Conservation (phyloP, 164 flowering plant species). For the Sextonia rubra region DNA sequence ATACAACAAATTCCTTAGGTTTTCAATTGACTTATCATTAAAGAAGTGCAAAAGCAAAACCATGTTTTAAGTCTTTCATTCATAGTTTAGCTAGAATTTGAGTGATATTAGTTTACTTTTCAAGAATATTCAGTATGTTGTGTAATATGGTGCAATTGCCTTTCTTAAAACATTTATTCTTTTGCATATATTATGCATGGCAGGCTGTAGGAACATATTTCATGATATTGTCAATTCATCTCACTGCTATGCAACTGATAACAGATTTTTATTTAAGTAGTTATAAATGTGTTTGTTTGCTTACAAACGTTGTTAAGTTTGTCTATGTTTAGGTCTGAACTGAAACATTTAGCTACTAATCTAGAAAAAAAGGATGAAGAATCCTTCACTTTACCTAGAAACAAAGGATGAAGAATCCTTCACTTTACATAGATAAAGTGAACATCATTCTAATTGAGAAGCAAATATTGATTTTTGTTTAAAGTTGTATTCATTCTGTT, state of each 20-base stretch:
- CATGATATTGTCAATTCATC: slow-evolving; percentile 80
- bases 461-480: not conserved
- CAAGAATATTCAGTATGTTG: too few relatives aligned
- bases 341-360: slow-evolving; percentile 68
- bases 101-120: too few relatives aligned
- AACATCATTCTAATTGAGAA: not conserved
- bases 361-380: slow-evolving; percentile 74
- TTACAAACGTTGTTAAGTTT: not conserved
- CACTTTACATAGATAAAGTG: too few relatives aligned
- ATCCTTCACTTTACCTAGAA: slow-evolving; percentile 73
- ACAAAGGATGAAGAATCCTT: too few relatives aligned
- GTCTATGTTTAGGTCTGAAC: slow-evolving; percentile 53
- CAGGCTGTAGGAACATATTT: slow-evolving; percentile 73
- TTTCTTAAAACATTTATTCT: not conserved
- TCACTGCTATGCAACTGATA: slow-evolving; percentile 85
- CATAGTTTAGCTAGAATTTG: too few relatives aligned
- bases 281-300: too few relatives aligned
- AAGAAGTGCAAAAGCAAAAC: too few relatives aligned
- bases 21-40: too few relatives aligned
- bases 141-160: too few relatives aligned
- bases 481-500: not conserved
- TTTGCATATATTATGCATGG: not conserved
- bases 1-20: too few relatives aligned
- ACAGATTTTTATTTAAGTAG: slow-evolving; percentile 23
- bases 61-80: too few relatives aligned